These are phyloP conservation scores for Sesbania bispinosa DNA, from an alignment of 306 rosid species.

Conservation along the genomic window DNA sequence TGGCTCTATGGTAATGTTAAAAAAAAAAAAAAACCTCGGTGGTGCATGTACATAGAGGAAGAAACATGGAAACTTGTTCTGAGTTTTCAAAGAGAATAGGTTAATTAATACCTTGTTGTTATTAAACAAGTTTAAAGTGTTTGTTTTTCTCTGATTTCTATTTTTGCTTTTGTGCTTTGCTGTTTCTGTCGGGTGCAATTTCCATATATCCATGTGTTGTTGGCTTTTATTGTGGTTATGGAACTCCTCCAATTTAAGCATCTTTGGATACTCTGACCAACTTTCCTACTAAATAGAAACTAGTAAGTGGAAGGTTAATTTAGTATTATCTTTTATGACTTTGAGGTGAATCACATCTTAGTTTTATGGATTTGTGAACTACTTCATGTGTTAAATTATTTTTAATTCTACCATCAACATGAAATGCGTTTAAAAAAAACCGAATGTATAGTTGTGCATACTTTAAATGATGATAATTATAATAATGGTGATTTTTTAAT, in stretches of 20 bases:
- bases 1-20: conserved; percentile 21
- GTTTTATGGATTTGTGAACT: background rate
- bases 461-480: background rate
- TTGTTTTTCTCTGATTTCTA: background rate
- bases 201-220: background rate
- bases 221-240: background rate
- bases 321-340: conserved; percentile 1
- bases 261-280: conserved; percentile 48
- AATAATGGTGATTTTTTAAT: background rate
- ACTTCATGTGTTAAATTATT: background rate
- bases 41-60: background rate
- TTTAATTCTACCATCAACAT: background rate
- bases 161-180: background rate
- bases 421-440: background rate
- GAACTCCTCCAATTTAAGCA: conserved; percentile 15
- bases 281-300: background rate
- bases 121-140: background rate
- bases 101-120: background rate
- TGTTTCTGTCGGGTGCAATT: background rate
- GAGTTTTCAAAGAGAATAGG: background rate
- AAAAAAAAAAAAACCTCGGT: background rate
- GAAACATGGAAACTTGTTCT: conserved; percentile 8
- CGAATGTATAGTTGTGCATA: background rate
- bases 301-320: conserved; percentile 3
- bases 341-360: conserved; percentile 16